Evolutionary conservation across 495 filamentous ascomycete genomes (phyloP), one percentile per base, ranked within the genome.

Genomic region (Chlorociboria aeruginascens): DNA sequence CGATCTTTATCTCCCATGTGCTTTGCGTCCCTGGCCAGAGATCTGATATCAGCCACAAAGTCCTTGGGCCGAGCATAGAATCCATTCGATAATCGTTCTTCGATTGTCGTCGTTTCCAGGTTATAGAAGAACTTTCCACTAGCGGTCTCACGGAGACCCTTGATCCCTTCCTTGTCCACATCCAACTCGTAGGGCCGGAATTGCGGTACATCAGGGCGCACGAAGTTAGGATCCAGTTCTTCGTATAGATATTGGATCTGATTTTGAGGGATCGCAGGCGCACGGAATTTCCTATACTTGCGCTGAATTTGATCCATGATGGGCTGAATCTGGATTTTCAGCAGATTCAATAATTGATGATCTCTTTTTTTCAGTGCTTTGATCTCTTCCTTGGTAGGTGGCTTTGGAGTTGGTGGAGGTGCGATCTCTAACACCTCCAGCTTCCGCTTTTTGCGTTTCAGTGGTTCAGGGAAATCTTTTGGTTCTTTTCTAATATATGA

Each of bases 301-400:
- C 76, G 78, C 55, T 92, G 85, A 49, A 96, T 85, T 64, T 93
- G 83, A 51, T 97, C 90, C 87, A 98, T 94, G 53, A 95, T 82
- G 10, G 84, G 84, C 63, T 95, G 88, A 44, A 98, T 78, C 20
- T 82, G 72, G 13, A 90, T 72, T 66, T 96, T 97, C 45, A 98
- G 67, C 45, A 83, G 63, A 61, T 96, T 95, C 32, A 95, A 69
- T 2, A 76, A 74, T 45, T 86, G 77, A 31, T 82, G 76, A 62
- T 98, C 93, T 34, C 77, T 75, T 63, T 83, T 79, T 58, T 82
- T 86, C 66, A 88, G 85, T 1, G 76, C 79, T 55, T 85, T 85
- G 34, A 84, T 72, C 61, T 95, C 81, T 44, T 85, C 84, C 57
- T 86, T 86, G 13, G 76, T 85, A 3, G 77, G 65, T 32, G 66